Percentiles rank a stretch among this genome's conserved stretches.
These are phyloP conservation scores for Eucalyptus camaldulensis DNA, from an alignment of 345 rosid genomes.

Conservation along the genomic window DNA sequence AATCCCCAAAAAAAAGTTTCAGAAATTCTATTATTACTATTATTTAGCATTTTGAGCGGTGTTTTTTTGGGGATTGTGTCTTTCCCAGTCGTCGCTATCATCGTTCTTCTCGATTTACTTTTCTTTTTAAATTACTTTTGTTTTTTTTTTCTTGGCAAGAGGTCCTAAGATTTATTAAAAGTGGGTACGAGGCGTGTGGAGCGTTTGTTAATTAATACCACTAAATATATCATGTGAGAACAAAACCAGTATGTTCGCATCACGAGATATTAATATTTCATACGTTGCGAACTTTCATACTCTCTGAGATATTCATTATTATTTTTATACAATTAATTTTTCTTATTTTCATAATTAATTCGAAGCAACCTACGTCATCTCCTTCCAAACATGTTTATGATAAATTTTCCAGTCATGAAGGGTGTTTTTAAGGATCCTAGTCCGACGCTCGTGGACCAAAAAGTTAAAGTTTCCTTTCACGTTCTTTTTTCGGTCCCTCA, in stretches of 20 bases:
- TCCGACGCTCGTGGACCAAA: not conserved
- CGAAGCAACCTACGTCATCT: not conserved
- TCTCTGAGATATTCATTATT: not conserved
- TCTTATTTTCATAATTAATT: not conserved
- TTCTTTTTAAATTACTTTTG: not conserved
- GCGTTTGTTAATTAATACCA: not conserved
- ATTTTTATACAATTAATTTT: not conserved
- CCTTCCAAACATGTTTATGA: not conserved
- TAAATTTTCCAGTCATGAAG: not conserved
- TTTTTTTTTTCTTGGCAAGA: not conserved
- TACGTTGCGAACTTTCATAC: no score
- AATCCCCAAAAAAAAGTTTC: not conserved
- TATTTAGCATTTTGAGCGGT: not conserved
- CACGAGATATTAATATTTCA: not conserved
- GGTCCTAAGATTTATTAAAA: not conserved
- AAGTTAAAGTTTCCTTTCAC: not conserved
- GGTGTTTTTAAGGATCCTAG: not conserved
- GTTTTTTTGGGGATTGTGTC: not conserved
- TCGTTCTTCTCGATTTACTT: not conserved
- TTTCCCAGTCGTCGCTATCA: not conserved
- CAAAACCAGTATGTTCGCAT: not conserved
- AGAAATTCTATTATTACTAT: not conserved
- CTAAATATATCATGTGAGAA: not conserved
- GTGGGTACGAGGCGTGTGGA: not conserved
- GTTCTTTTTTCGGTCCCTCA: not conserved